Percentiles rank a stretch among this genome's conserved stretches.
Conservation (phyloP, 176 grass and related monocot species). For the Puya raimondii region DNA sequence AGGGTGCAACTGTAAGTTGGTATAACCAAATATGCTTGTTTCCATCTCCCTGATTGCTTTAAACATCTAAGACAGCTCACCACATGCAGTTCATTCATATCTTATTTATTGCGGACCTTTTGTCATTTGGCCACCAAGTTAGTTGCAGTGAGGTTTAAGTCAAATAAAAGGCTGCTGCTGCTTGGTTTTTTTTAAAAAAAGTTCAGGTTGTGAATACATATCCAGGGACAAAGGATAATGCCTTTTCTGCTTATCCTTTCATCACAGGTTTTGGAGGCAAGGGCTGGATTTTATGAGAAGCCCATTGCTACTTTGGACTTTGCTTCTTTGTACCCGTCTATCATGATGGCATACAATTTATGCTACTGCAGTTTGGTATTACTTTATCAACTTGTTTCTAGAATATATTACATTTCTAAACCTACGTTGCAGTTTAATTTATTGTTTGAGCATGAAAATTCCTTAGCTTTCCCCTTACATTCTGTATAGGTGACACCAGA, state of each 20-base stretch:
- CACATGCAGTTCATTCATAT: too few species aligned
- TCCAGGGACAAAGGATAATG: neutral
- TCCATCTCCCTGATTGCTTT: constrained; percentile 4
- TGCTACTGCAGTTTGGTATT: constrained; percentile 98
- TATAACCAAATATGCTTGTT: constrained; percentile 12
- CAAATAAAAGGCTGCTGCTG: too few species aligned
- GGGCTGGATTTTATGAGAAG: constrained; percentile 95
- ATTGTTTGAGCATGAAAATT: neutral
- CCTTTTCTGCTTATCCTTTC: neutral
- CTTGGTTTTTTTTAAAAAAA: too few species aligned
- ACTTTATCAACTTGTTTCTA: neutral
- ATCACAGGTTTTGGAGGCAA: constrained; percentile 93
- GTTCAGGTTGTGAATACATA: too few species aligned
- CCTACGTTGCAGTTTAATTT: neutral
- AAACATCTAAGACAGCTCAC: neutral
- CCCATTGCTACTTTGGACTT: constrained; percentile 98
- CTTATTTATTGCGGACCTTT: too few species aligned
- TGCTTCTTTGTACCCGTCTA: constrained; percentile 98
- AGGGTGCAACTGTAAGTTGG: constrained; percentile 96
- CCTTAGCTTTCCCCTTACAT: neutral
- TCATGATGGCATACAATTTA: constrained; percentile 99
- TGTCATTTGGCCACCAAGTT: too few species aligned
- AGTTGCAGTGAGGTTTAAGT: too few species aligned
- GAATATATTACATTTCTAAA: neutral
- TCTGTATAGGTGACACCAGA: constrained; percentile 74